Evolutionary conservation across 441 rosid species (phyloP).

Genomic region (Populus hybrid): DNA sequence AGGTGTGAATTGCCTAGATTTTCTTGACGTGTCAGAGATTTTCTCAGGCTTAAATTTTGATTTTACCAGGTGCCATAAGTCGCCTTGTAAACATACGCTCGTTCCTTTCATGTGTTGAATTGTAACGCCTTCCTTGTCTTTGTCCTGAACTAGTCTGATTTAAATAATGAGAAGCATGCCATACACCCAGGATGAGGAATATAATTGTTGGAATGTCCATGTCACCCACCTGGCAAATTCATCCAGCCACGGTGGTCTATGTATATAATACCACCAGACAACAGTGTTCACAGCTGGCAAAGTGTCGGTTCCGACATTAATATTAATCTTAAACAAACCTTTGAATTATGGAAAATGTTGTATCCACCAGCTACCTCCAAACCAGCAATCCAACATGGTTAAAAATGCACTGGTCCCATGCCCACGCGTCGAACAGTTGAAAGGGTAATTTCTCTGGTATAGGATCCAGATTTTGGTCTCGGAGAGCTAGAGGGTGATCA

Average conservation of each 20-base stretch:
- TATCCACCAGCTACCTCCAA: too few species aligned
- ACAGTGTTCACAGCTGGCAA: constrained; percentile 11
- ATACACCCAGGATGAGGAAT: too few species aligned
- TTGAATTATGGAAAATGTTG: neutral
- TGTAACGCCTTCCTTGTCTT: too few species aligned
- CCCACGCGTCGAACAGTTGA: neutral
- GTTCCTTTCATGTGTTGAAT: neutral
- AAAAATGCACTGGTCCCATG: neutral
- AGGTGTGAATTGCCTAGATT: neutral
- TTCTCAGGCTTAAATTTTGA: neutral
- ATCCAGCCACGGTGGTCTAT: neutral
- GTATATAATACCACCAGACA: neutral
- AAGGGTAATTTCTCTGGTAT: neutral
- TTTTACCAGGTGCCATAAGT: neutral
- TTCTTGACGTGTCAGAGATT: neutral
- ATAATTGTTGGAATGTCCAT: constrained; percentile 2
- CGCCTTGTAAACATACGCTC: neutral
- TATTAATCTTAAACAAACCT: neutral
- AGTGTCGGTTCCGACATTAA: constrained; percentile 10
- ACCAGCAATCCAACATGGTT: neutral
- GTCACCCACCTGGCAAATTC: neutral
- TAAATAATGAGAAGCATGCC: neutral
- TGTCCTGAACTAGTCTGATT: too few species aligned
- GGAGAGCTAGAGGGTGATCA: neutral
- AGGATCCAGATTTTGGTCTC: neutral